Conservation (phyloP, 768 basidiomycete genomes). For the Mycena pura region DNA sequence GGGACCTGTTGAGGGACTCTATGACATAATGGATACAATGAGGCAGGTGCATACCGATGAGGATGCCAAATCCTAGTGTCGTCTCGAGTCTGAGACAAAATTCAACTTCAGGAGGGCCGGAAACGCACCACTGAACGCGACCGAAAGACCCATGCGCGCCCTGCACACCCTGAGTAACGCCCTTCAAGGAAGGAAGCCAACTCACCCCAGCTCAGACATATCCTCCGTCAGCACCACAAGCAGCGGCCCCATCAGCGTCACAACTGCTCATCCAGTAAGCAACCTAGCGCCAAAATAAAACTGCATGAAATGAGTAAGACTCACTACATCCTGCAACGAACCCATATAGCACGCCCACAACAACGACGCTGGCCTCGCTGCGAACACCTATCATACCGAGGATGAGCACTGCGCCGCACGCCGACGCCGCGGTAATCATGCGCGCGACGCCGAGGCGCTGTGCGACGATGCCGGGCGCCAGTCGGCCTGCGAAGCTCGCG, state of each 20-base stretch:
- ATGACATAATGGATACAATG: background rate
- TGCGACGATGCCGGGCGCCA: conserved; percentile 42
- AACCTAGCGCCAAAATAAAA: background rate
- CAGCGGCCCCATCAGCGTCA: conserved; percentile 16
- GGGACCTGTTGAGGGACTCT: conserved; percentile 39
- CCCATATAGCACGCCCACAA: conserved; percentile 46
- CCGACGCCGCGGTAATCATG: conserved; percentile 32
- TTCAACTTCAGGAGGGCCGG: too few relatives aligned
- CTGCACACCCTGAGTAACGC: background rate
- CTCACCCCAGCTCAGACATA: conserved; percentile 19
- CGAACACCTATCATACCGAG: conserved; percentile 44
- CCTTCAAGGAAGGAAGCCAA: background rate
- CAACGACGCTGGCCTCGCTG: conserved; percentile 34
- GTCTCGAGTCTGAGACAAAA: background rate
- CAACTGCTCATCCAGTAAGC: conserved; percentile 1
- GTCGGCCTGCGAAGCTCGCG: conserved; percentile 42
- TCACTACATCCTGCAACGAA: conserved; percentile 49
- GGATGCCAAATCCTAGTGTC: conserved; percentile 7
- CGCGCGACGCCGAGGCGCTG: conserved; percentile 35
- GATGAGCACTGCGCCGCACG: conserved; percentile 33
- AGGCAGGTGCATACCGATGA: background rate
- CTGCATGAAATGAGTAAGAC: conserved; percentile 27
- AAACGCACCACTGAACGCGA: conserved; percentile 16
- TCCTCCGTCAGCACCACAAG: conserved; percentile 16
- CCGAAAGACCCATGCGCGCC: conserved; percentile 14